Evolutionary conservation across 192 early-diverging fungal species (phyloP).

Genomic region (Obelidium mucronatum): DNA sequence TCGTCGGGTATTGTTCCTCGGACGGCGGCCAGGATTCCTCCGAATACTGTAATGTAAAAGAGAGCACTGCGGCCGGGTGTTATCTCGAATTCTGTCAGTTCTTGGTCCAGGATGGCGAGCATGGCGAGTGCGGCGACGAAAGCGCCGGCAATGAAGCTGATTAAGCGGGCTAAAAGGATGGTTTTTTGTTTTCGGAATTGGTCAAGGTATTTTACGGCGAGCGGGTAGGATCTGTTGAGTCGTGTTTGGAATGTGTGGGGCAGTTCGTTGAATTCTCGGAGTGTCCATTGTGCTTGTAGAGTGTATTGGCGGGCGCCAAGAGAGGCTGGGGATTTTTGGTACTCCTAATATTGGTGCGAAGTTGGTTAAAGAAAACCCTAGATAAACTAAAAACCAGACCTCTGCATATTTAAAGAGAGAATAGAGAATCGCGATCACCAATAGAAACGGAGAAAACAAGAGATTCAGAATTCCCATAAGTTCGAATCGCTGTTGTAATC

Average conservation of each 20-base stretch:
- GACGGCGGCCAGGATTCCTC: conserved; percentile 78
- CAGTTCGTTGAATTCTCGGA: conserved; percentile 98
- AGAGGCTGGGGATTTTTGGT: conserved; percentile 79
- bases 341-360: conserved; percentile 39
- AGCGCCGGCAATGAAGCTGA: conserved; percentile 87
- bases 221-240: conserved; percentile 73
- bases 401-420: conserved; percentile 96
- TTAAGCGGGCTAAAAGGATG: conserved; percentile 82
- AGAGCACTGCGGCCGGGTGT: conserved; percentile 85
- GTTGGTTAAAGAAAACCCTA: neutral
- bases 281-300: conserved; percentile 88
- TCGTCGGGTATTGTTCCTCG: conserved; percentile 86
- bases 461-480: conserved; percentile 89
- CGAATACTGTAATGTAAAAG: conserved; percentile 94
- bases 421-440: conserved; percentile 79
- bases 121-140: conserved; percentile 86
- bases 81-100: conserved; percentile 91
- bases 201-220: conserved; percentile 82
- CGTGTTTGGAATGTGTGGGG: conserved; percentile 87
- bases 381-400: conserved; percentile 54
- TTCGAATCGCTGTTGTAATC: conserved; percentile 74
- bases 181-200: conserved; percentile 91
- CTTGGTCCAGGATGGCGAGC: conserved; percentile 85
- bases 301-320: conserved; percentile 85
- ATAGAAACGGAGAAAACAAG: conserved; percentile 86